These are phyloP conservation scores for Nadsonia starkeyi-henricii DNA, from an alignment of 1,139 yeast species.

Conservation along the genomic window DNA sequence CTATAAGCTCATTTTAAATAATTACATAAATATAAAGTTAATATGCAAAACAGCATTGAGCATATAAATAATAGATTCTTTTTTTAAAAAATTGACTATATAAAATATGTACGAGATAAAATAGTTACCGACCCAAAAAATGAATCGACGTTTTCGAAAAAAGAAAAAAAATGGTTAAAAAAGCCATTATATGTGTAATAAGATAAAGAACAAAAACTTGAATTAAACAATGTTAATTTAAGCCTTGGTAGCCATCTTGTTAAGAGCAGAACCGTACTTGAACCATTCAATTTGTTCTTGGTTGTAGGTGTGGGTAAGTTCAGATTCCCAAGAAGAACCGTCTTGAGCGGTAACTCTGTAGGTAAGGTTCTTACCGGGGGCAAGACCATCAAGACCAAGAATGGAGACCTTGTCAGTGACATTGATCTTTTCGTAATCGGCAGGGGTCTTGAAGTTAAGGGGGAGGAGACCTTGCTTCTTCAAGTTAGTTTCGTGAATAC, in stretches of 20 bases:
- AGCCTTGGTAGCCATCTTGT: conserved; percentile 70
- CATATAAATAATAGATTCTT: no score
- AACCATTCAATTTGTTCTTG: conserved; percentile 96
- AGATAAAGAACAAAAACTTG: no score
- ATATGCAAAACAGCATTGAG: no score
- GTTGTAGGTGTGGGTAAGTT: conserved; percentile 92
- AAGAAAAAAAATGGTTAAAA: no score
- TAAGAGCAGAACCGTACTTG: conserved; percentile 97
- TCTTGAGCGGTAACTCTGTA: conserved; percentile 84
- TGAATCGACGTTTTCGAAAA: no score
- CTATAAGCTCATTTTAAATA: no score
- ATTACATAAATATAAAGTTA: no score
- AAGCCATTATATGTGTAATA: no score
- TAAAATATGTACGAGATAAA: no score
- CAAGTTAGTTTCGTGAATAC: conserved; percentile 84
- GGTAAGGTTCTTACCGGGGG: conserved; percentile 85
- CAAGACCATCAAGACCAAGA: conserved; percentile 67
- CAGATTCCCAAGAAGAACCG: conserved; percentile 74
- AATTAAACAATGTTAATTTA: neutral
- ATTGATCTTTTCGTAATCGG: conserved; percentile 85
- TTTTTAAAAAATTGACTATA: no score
- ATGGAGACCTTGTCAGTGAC: conserved; percentile 84
- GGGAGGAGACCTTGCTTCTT: conserved; percentile 97
- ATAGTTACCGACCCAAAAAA: no score
- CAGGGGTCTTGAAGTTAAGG: conserved; percentile 74